phyloP scores from a whole-genome alignment of 1,139 yeast species.

The Lodderomyces parapsilosis region DNA sequence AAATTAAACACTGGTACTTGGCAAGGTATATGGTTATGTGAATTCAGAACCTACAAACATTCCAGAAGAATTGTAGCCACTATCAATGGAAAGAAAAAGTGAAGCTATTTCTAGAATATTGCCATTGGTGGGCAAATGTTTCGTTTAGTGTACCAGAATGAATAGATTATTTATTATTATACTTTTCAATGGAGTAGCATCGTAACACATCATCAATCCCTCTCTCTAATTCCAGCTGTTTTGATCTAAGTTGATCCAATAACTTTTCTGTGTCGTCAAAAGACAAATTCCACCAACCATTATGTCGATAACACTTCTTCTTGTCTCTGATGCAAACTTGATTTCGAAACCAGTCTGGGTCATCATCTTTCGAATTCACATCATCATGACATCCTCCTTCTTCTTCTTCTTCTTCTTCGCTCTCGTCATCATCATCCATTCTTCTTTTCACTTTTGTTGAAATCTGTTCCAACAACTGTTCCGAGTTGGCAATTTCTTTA shows the following conservation, averaged over 20 bases:
- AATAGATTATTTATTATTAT: background rate
- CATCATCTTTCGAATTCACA: constrained; percentile 19
- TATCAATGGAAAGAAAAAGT: constrained; percentile 55
- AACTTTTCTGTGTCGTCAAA: constrained; percentile 43
- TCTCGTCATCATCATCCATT: constrained; percentile 6
- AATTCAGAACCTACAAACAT: constrained; percentile 65
- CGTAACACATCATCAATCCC: constrained; percentile 26
- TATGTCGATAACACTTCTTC: constrained; percentile 64
- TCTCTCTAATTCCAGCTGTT: constrained; percentile 22
- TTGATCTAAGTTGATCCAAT: constrained; percentile 25
- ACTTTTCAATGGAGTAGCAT: constrained; percentile 29
- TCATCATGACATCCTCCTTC: too few species aligned
- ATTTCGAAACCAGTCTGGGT: constrained; percentile 20
- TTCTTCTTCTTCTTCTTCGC: constrained; percentile 11
- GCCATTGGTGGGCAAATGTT: background rate
- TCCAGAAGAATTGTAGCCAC: constrained; percentile 70
- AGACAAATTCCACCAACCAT: constrained; percentile 62
- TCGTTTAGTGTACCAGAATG: background rate
- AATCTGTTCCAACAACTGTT: constrained; percentile 16
- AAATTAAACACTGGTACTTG: constrained; percentile 72
- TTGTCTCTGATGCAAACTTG: constrained; percentile 59
- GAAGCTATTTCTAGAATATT: background rate
- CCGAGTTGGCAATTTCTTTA: constrained; percentile 17
- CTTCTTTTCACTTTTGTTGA: constrained; percentile 1
- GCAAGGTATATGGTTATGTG: constrained; percentile 80